phyloP scores from a whole-genome alignment of 805 yeast species.

The Pichia insulana region DNA sequence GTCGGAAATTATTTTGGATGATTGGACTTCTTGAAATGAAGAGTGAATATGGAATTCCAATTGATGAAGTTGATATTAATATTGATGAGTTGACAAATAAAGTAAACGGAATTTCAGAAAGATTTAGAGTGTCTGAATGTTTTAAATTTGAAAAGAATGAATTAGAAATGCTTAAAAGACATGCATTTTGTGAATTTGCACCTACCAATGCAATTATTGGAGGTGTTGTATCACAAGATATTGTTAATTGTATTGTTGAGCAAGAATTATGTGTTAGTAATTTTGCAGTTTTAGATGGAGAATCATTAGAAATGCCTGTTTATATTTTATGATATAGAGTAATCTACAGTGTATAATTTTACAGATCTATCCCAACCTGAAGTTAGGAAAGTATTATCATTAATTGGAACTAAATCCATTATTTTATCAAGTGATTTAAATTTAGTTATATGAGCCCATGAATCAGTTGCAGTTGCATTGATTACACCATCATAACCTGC shows the following conservation, averaged over 20 bases:
- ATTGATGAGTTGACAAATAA: conserved; percentile 23
- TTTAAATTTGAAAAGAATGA: conserved; percentile 29
- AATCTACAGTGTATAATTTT: conserved; percentile 33
- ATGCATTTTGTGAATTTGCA: conserved; percentile 56
- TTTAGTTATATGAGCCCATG: conserved; percentile 51
- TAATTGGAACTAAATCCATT: conserved; percentile 52
- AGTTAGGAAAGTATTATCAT: conserved; percentile 37
- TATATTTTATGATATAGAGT: conserved; percentile 29
- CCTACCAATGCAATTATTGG: conserved; percentile 86
- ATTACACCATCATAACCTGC: conserved; percentile 66
- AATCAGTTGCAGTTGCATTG: conserved; percentile 57
- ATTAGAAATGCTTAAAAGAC: conserved; percentile 34
- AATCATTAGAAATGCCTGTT: conserved; percentile 66
- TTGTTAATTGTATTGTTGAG: conserved; percentile 69
- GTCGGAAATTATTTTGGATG: conserved; percentile 51
- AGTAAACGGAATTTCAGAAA: conserved; percentile 26
- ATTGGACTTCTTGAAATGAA: conserved; percentile 46
- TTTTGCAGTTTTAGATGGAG: conserved; percentile 67
- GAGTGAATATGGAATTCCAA: conserved; percentile 7
- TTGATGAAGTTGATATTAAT: conserved; percentile 18
- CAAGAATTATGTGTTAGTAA: conserved; percentile 80
- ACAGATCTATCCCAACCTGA: conserved; percentile 84
- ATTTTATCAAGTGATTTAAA: conserved; percentile 60
- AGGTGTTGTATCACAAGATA: conserved; percentile 85
- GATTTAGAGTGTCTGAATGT: conserved; percentile 38